Conservation (phyloP, 495 filamentous ascomycete species). For the Coniosporium apollinis region DNA sequence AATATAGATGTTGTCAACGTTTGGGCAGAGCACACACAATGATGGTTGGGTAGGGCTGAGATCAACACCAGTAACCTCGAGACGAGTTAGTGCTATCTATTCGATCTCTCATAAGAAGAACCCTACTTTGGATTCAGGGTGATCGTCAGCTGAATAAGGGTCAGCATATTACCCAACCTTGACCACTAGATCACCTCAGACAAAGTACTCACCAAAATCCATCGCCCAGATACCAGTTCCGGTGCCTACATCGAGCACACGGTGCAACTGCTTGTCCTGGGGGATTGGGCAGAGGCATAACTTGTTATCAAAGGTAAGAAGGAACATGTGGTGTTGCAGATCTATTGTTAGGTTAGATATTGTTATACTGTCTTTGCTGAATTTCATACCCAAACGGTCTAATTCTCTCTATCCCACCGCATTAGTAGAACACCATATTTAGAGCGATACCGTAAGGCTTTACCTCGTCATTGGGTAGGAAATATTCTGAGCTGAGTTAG, state of each 20-base stretch:
- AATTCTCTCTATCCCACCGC: slow-evolving; percentile 15
- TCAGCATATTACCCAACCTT: neutral
- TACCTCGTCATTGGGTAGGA: slow-evolving; percentile 34
- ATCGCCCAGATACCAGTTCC: slow-evolving; percentile 25
- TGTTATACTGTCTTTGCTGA: neutral
- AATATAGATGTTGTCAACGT: too few species aligned
- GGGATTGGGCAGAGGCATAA: slow-evolving; percentile 34
- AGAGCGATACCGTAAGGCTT: neutral
- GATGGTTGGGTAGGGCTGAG: slow-evolving; percentile 35
- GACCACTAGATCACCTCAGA: too few species aligned
- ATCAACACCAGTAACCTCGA: slow-evolving; percentile 30
- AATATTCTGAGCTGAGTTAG: slow-evolving; percentile 19
- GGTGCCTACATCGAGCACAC: slow-evolving; percentile 21
- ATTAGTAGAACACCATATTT: neutral
- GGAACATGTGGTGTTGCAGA: slow-evolving; percentile 46
- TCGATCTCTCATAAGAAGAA: neutral
- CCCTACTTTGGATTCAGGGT: slow-evolving; percentile 5
- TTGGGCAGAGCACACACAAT: slow-evolving; percentile 27
- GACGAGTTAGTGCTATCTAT: slow-evolving; percentile 8
- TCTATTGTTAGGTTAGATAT: slow-evolving; percentile 24
- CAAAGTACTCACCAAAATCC: slow-evolving; percentile 12
- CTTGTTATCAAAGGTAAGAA: slow-evolving; percentile 31
- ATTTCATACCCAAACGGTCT: slow-evolving; percentile 15
- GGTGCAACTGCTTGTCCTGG: slow-evolving; percentile 20
- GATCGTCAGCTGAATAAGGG: slow-evolving; percentile 14